These are phyloP conservation scores for Echinochloa phyllopogon DNA, from an alignment of 176 grass and related monocot genomes.

Conservation along the genomic window DNA sequence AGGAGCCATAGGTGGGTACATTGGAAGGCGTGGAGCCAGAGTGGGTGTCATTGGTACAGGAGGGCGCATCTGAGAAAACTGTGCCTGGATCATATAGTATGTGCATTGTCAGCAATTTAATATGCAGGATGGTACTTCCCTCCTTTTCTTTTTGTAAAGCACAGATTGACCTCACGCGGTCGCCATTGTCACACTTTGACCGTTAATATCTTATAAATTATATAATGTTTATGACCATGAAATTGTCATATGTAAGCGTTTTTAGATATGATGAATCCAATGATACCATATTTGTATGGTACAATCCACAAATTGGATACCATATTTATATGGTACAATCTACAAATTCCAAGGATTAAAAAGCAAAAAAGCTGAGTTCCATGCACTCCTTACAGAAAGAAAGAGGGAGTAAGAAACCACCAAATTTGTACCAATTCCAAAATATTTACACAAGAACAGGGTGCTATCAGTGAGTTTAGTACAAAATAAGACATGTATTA, in stretches of 20 bases:
- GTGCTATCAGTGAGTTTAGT: background rate
- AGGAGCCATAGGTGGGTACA: slow-evolving; percentile 79
- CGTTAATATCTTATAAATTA: background rate
- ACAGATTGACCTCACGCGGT: too few relatives aligned
- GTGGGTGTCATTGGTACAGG: slow-evolving; percentile 74
- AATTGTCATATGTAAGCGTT: background rate
- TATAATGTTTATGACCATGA: background rate
- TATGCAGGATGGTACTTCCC: background rate
- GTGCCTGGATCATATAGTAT: slow-evolving; percentile 55
- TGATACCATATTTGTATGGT: background rate
- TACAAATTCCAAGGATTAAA: background rate
- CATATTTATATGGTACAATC: background rate
- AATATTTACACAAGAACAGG: background rate
- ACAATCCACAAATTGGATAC: too few relatives aligned
- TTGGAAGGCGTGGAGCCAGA: slow-evolving; percentile 71
- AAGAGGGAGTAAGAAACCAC: background rate
- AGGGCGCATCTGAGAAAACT: slow-evolving; percentile 87
- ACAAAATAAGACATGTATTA: background rate
- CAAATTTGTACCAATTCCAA: background rate
- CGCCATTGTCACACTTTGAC: background rate
- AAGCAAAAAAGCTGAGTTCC: background rate
- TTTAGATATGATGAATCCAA: background rate
- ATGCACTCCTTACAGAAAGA: background rate
- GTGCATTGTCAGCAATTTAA: slow-evolving; percentile 21
- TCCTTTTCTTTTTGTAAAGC: background rate